Evolutionary conservation across 495 filamentous ascomycete species (phyloP).

Genomic region (Penicillium atrosanguineum): DNA sequence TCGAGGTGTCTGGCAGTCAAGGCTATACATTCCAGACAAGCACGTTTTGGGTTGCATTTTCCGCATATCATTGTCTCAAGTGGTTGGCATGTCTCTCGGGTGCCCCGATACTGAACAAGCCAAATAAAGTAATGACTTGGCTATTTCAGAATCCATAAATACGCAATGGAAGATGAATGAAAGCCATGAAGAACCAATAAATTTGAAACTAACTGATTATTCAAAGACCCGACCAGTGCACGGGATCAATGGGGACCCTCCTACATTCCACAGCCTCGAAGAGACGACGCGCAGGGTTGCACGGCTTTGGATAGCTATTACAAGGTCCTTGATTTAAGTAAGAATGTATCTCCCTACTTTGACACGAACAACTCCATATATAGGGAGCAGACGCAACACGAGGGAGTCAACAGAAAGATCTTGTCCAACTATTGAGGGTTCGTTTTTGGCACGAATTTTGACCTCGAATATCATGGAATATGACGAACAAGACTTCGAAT

Average conservation of each 20-base stretch:
- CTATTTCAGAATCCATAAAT: background rate
- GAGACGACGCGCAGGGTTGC: background rate
- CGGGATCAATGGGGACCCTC: background rate
- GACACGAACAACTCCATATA: slow-evolving; percentile 48
- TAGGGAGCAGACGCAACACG: slow-evolving; percentile 48
- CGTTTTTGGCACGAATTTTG: slow-evolving; percentile 45
- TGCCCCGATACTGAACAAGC: background rate
- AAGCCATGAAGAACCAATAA: background rate
- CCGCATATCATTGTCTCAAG: background rate
- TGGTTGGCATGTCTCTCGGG: background rate
- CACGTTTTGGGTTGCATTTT: background rate
- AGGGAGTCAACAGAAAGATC: slow-evolving; percentile 37
- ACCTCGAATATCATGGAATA: slow-evolving; percentile 49
- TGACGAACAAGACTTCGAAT: slow-evolving; percentile 52
- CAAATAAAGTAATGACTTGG: too few species aligned
- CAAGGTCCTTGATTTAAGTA: background rate
- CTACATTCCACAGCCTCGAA: slow-evolving; percentile 1
- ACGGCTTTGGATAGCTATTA: background rate
- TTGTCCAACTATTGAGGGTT: slow-evolving; percentile 32
- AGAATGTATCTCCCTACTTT: slow-evolving; percentile 48
- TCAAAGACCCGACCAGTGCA: background rate
- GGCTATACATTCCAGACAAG: slow-evolving; percentile 4
- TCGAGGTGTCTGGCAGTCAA: background rate
- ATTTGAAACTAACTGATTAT: background rate
- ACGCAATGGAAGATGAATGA: background rate